phyloP scores from a whole-genome alignment of 2,329 filamentous ascomycete species.

The Aureobasidium sp. region DNA sequence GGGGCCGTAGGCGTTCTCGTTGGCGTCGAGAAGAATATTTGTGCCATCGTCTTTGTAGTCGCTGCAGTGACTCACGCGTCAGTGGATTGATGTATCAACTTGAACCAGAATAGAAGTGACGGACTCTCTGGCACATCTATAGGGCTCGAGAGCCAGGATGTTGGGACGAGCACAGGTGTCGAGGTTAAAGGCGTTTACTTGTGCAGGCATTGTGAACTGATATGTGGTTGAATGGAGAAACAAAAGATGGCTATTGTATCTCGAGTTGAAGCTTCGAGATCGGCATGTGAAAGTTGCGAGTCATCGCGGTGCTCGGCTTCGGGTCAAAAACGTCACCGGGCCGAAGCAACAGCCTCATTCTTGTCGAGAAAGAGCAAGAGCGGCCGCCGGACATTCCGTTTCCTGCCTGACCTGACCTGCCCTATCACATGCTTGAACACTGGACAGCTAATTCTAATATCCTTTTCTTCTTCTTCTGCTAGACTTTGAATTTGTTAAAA shows the following conservation, averaged over 20 bases:
- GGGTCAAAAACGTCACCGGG: background rate
- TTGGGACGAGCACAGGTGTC: constrained; percentile 45
- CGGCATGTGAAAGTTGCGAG: constrained; percentile 13
- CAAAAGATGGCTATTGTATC: background rate
- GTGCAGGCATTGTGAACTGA: background rate
- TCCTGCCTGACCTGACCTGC: background rate
- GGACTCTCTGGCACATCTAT: constrained; percentile 49
- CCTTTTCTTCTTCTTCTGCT: background rate
- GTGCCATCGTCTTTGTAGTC: constrained; percentile 99
- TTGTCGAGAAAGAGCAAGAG: too few relatives aligned
- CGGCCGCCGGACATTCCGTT: background rate
- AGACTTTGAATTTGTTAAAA: background rate
- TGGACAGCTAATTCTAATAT: background rate
- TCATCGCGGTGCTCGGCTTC: background rate
- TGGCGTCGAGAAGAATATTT: constrained; percentile 93
- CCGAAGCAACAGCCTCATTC: background rate
- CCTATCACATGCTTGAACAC: background rate
- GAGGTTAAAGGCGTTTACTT: constrained; percentile 37
- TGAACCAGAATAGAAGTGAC: constrained; percentile 19
- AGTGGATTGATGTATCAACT: background rate
- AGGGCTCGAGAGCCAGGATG: constrained; percentile 47
- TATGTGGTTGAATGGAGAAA: background rate
- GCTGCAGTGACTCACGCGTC: constrained; percentile 27
- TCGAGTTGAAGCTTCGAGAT: background rate
- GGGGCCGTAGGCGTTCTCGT: constrained; percentile 94